Base-by-base conservation (phyloP, 2,329 filamentous ascomycete genomes). In the Furcasterigmium sp. region DNA sequence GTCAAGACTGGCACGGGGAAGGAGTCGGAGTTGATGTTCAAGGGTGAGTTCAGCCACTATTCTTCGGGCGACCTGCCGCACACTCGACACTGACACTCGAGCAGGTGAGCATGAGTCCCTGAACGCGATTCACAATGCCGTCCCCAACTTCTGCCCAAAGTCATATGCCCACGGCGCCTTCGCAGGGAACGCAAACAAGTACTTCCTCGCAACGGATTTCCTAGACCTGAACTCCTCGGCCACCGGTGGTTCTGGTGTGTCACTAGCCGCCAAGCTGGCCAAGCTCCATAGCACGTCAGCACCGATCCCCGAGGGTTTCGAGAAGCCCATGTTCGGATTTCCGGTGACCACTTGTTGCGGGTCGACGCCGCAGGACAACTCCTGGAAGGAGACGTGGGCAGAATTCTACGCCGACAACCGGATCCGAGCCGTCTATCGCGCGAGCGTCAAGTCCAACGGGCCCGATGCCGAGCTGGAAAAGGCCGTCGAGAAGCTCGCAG, bases 301-400 rank as follows among this genome's bases (percentile, higher is more conserved):
- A 0, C 85, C 87, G 0, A 61, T 72, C 0, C 82, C 83, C 1
- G 61, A 75, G 10, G 80, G 78, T 17, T 72, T 77, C 50, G 64
- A 73, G 2, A 70, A 57, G 29, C 80, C 81, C 3, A 70, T 82
- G 64, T 96, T 91, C 52, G 91, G 91, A 3, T 96, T 96, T 57
- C 85, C 87, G 0, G 83, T 85, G 1, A 69, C 85, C 1, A 96
- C 91, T 0, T 95, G 87, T 63, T 96, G 91, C 62, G 91, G 91
- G 3, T 79, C 87, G 37, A 93, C 88, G 8, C 76, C 76, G 32
- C 91, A 96, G 64, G 79, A 89, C 38, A 97, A 96, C 58, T 67
- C 67, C 0, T 95, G 78, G 67, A 76, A 72, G 38, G 65, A 70
- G 6, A 85, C 79, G 10, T 97, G 91, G 91, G 80, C 86, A 1